Evolutionary conservation across 169 alveolate species (phyloP).

Genomic region (Eimeria acervulina): DNA sequence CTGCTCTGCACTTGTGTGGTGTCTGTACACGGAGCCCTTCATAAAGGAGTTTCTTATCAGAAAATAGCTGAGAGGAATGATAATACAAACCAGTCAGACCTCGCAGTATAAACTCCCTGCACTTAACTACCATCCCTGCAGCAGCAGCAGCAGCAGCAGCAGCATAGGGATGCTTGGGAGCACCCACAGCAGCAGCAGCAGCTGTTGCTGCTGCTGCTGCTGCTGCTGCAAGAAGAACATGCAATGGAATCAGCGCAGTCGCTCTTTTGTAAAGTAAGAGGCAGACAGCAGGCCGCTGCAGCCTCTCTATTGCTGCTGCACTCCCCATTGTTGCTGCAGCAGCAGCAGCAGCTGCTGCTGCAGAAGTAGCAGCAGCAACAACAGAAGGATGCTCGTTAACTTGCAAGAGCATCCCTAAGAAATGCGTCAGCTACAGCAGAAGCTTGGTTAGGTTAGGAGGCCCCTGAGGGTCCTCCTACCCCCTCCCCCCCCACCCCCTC

Average conservation of each 20-base stretch:
- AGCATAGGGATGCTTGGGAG: not conserved
- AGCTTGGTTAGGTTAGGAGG: not conserved
- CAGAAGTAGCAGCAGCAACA: slow-evolving; percentile 8
- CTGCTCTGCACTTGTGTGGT: slow-evolving; percentile 8
- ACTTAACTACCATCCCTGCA: no score
- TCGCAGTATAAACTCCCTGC: not conserved
- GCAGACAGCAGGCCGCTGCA: not conserved
- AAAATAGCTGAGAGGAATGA: slow-evolving; percentile 23
- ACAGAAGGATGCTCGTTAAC: not conserved
- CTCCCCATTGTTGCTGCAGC: not conserved
- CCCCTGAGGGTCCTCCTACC: slow-evolving; percentile 35
- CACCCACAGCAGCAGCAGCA: slow-evolving; percentile 10
- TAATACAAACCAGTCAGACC: not conserved
- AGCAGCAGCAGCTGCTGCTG: slow-evolving; percentile 6
- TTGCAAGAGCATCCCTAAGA: not conserved
- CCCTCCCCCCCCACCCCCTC: no score
- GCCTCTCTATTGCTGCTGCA: not conserved
- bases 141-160: no score
- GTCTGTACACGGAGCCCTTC: slow-evolving; percentile 26
- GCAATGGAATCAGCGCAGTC: not conserved
- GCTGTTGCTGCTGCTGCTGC: not conserved
- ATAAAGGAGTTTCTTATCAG: slow-evolving; percentile 77
- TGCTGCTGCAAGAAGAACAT: not conserved
- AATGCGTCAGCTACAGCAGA: not conserved
- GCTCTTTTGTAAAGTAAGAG: not conserved